phyloP scores from a whole-genome alignment of 2,329 filamentous ascomycete species.

The Colletotrichum cereale region DNA sequence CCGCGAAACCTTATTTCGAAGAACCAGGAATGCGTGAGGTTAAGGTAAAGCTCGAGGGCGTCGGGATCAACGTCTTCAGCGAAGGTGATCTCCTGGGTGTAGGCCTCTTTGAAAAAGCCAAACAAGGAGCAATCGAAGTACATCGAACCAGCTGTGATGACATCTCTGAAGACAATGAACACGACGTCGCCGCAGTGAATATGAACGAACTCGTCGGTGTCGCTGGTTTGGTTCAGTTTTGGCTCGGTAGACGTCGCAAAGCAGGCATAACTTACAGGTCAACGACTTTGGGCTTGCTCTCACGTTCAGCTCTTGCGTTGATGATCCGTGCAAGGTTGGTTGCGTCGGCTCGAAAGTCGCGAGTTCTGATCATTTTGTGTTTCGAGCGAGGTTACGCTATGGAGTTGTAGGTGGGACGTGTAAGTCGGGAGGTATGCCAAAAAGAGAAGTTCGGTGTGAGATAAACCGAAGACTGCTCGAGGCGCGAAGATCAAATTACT shows the following conservation, averaged over 20 bases:
- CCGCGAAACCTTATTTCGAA: slow-evolving; percentile 36
- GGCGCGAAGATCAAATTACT: neutral
- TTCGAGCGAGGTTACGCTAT: neutral
- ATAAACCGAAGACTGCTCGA: neutral
- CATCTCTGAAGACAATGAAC: slow-evolving; percentile 32
- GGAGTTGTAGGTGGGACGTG: too few relatives aligned
- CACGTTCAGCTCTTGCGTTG: neutral
- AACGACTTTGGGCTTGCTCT: neutral
- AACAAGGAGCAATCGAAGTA: slow-evolving; percentile 27
- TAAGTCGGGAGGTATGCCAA: neutral
- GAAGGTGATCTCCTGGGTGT: slow-evolving; percentile 13
- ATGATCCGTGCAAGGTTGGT: neutral
- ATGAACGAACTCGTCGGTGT: slow-evolving; percentile 19
- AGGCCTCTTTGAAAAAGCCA: slow-evolving; percentile 31
- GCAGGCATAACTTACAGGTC: slow-evolving; percentile 1
- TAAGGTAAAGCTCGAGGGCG: slow-evolving; percentile 23
- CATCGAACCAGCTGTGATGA: slow-evolving; percentile 27
- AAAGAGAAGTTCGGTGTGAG: neutral
- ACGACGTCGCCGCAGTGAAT: slow-evolving; percentile 11
- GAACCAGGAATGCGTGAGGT: slow-evolving; percentile 32
- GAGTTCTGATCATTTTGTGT: neutral
- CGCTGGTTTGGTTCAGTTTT: slow-evolving; percentile 9
- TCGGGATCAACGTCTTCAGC: slow-evolving; percentile 6
- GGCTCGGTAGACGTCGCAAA: neutral
- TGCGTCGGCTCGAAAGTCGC: slow-evolving; percentile 19